phyloP scores from a whole-genome alignment of 1,284 basidiomycete genomes.

The Puccinia coronata region DNA sequence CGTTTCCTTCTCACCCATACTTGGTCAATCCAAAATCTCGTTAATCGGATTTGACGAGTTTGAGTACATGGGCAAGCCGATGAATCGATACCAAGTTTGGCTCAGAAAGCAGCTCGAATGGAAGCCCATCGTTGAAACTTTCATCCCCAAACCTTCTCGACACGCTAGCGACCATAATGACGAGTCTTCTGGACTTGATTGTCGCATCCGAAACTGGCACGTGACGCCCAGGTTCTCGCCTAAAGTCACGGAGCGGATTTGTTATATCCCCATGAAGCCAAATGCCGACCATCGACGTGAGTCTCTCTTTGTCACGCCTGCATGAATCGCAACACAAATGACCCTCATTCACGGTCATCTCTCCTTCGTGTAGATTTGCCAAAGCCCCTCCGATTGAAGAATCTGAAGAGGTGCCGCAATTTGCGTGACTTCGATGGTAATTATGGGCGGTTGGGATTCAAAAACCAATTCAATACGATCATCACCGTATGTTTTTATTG shows the following conservation, averaged over 20 bases:
- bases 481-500: slow-evolving; percentile 12
- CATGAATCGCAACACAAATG: background rate
- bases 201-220: slow-evolving; percentile 19
- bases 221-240: slow-evolving; percentile 21
- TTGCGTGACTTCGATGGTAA: slow-evolving; percentile 26
- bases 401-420: background rate
- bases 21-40: background rate
- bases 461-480: slow-evolving; percentile 19
- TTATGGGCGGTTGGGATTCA: slow-evolving; percentile 20
- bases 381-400: slow-evolving; percentile 8
- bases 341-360: background rate
- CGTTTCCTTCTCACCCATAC: background rate
- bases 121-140: background rate
- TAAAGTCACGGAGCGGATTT: slow-evolving; percentile 31
- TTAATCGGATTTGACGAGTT: slow-evolving; percentile 36
- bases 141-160: slow-evolving; percentile 1
- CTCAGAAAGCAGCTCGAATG: slow-evolving; percentile 26
- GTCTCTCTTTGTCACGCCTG: background rate
- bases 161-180: background rate
- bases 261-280: slow-evolving; percentile 25
- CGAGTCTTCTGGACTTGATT: background rate
- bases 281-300: slow-evolving; percentile 37
- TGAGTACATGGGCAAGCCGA: slow-evolving; percentile 1
- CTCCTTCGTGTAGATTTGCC: background rate
- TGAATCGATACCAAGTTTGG: slow-evolving; percentile 28